Base-by-base conservation (phyloP, 23 red algal species). In the Pyropia haitanensis region DNA sequence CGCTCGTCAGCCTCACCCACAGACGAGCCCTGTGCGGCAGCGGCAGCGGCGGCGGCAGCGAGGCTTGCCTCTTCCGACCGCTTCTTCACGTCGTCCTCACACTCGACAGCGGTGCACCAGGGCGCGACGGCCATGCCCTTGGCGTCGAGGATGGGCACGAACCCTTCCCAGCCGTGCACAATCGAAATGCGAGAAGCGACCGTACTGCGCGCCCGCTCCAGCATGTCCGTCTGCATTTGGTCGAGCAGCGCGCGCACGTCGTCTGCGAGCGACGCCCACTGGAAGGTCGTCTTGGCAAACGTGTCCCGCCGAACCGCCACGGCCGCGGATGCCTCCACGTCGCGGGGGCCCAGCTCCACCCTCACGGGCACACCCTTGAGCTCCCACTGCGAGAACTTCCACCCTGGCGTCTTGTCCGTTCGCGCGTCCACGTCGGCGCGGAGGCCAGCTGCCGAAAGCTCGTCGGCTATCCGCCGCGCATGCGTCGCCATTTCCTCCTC, bases 371-470 rank as follows among this genome's bases (percentile, higher is more conserved):
- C 94, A 14, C 94, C 94, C 60, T 81, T 78, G 13, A 98, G 79
- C 61, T 98, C 94, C 86, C 87, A 91, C 20, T 98, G 73, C 59
- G 87, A 87, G 58, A 91, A 98, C 59, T 98, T 98, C 94, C 94
- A 98, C 18, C 94, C 94, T 2, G 94, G 94, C 18, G 82, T 98
- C 73, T 90, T 91, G 61, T 91, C 94, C 3, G 68, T 60, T 13
- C 94, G 72, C 29, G 61, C 58, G 65, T 98, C 94, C 51, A 72
- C 59, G 27, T 87, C 91, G 27, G 91, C 94, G 27, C 76, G 74
- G 21, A 91, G 75, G 18, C 75, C 86, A 48, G 66, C 68, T 5
- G 33, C 61, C 27, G 80, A 56, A n/a, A 98, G 81, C 18, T 83
- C 72, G 10, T 59, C 31, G 29, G 53, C 64, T 18, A 89, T 46